A percentile compares a stretch with the other conserved stretches of the same genome.
These are phyloP conservation scores for Penicillium longicatenatum DNA, from an alignment of 495 filamentous ascomycete genomes.

Conservation along the genomic window DNA sequence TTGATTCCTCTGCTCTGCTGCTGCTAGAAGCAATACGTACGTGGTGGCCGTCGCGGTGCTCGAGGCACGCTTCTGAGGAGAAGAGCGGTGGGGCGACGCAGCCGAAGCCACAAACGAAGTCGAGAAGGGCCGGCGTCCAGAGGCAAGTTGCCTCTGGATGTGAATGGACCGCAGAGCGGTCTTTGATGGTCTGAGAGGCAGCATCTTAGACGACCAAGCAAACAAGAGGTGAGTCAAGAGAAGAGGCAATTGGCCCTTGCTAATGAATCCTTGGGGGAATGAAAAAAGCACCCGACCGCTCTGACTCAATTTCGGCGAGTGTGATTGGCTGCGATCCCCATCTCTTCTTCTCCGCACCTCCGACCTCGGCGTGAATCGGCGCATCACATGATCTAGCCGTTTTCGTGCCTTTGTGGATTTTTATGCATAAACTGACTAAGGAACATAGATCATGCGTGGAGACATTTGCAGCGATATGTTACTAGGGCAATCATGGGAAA, in stretches of 20 bases:
- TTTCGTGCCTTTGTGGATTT: constrained; percentile 7
- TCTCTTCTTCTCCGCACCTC: constrained; percentile 26
- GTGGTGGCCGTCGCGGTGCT: constrained; percentile 51
- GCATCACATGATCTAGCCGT: constrained; percentile 9
- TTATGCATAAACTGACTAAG: background rate
- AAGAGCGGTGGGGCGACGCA: constrained; percentile 49
- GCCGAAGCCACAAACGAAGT: constrained; percentile 43
- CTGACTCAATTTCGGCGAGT: constrained; percentile 28
- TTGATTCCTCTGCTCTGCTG: background rate
- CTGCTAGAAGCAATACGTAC: constrained; percentile 34
- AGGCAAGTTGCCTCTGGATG: constrained; percentile 42
- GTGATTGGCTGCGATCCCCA: constrained; percentile 30
- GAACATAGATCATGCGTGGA: background rate
- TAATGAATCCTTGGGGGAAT: constrained; percentile 26
- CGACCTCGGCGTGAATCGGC: constrained; percentile 32
- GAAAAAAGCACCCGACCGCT: constrained; percentile 27
- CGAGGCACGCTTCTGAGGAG: constrained; percentile 48
- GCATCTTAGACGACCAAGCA: constrained; percentile 40
- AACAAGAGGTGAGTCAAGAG: constrained; percentile 22
- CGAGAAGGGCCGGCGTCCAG: constrained; percentile 43
- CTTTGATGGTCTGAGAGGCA: constrained; percentile 52
- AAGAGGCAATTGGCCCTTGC: constrained; percentile 26
- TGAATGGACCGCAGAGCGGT: constrained; percentile 49
- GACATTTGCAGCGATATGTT: background rate
- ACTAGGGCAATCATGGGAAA: too few relatives aligned